A percentile compares a stretch with the other conserved stretches of the same genome.
Conservation (phyloP, 805 yeast genomes). For the Teunomyces gatunensis region DNA sequence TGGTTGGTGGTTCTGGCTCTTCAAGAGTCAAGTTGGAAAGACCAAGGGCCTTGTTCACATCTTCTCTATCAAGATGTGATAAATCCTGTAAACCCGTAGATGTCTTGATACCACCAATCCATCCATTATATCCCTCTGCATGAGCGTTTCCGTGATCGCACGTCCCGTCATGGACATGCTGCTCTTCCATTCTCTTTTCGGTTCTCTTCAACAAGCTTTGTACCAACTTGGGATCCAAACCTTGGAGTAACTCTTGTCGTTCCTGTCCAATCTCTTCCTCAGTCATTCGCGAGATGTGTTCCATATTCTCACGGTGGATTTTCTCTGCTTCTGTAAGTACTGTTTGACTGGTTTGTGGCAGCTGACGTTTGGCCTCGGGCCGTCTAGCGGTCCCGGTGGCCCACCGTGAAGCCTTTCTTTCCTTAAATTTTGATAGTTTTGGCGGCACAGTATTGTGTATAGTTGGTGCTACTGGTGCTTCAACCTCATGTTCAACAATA, state of each 20-base stretch:
- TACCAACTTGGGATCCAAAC: conserved; percentile 67
- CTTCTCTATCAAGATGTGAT: conserved; percentile 31
- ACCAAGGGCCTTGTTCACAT: conserved; percentile 39
- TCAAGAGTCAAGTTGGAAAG: conserved; percentile 23
- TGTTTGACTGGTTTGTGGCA: conserved; percentile 4
- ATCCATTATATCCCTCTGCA: conserved; percentile 42
- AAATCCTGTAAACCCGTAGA: conserved; percentile 30
- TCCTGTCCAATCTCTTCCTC: conserved; percentile 63
- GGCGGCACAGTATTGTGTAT: conserved; percentile 35
- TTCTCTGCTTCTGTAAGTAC: conserved; percentile 57
- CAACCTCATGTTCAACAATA: conserved; percentile 60
- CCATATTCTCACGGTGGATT: conserved; percentile 74
- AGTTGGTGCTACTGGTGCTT: conserved; percentile 33
- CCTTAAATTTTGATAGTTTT: conserved; percentile 20
- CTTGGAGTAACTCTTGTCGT: conserved; percentile 61
- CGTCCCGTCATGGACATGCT: conserved; percentile 13
- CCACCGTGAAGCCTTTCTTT: conserved; percentile 49
- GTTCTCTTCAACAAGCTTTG: conserved; percentile 56
- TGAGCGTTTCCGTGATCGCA: conserved; percentile 19
- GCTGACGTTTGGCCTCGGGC: conserved; percentile 11
- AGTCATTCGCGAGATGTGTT: conserved; percentile 58
- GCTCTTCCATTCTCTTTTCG: conserved; percentile 40
- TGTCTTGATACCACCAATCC: conserved; percentile 42
- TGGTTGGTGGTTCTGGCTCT: conserved; percentile 1
- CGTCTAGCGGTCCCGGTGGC: conserved; percentile 20